These are phyloP conservation scores for Alternaria metachromatica DNA, from an alignment of 2,329 filamentous ascomycete species.

Conservation along the genomic window DNA sequence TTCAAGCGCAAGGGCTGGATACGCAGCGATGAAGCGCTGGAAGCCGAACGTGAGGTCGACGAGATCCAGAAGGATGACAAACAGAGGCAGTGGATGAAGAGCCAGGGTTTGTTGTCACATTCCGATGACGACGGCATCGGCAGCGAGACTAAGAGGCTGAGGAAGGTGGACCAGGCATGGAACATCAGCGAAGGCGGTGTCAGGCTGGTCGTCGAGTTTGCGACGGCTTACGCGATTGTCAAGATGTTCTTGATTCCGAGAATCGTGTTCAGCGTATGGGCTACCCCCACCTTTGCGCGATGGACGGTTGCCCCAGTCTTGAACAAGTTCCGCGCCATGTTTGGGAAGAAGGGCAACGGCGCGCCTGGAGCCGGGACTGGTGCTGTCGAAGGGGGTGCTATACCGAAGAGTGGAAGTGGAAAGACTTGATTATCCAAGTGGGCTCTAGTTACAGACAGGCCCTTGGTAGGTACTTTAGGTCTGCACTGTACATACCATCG, in stretches of 20 bases:
- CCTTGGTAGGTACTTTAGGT: neutral
- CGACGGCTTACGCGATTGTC: constrained; percentile 87
- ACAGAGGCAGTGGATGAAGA: constrained; percentile 71
- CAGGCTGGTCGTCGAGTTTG: constrained; percentile 70
- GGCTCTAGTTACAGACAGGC: neutral
- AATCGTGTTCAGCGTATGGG: constrained; percentile 81
- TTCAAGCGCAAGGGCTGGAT: constrained; percentile 85
- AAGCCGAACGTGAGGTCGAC: constrained; percentile 48
- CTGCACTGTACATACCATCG: neutral
- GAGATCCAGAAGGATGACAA: constrained; percentile 10
- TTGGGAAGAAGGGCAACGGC: constrained; percentile 43
- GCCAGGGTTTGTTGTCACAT: constrained; percentile 19
- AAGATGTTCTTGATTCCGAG: constrained; percentile 83
- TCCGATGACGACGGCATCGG: constrained; percentile 53
- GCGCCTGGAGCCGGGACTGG: constrained; percentile 39
- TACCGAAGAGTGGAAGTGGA: constrained; percentile 28
- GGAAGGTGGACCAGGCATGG: constrained; percentile 47
- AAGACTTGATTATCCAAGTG: constrained; percentile 7
- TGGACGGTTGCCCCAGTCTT: constrained; percentile 37
- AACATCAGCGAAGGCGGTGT: constrained; percentile 55
- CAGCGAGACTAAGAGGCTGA: constrained; percentile 39
- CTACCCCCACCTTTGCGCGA: constrained; percentile 87
- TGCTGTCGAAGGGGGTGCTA: constrained; percentile 40
- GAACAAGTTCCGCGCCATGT: constrained; percentile 46
- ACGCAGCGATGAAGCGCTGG: constrained; percentile 56